These are phyloP conservation scores for Anisodus tanguticus DNA, from an alignment of 257 asterid genomes.

Conservation along the genomic window DNA sequence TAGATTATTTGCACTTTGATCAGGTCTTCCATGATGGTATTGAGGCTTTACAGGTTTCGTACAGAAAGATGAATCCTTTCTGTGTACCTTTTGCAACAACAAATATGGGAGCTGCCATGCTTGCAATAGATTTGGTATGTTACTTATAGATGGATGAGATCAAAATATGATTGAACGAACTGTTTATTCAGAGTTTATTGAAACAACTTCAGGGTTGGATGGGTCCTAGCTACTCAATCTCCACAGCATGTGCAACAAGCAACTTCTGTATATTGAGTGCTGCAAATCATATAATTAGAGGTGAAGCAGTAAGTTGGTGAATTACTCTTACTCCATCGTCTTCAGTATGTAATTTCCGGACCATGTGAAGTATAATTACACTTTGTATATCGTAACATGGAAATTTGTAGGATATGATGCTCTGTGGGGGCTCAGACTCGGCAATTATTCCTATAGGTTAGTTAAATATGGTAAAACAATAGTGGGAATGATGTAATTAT, in stretches of 20 bases:
- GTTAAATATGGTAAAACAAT: neutral
- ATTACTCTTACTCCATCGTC: neutral
- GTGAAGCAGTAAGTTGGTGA: slow-evolving; percentile 51
- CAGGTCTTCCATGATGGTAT: slow-evolving; percentile 53
- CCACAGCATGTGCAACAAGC: slow-evolving; percentile 65
- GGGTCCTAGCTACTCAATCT: slow-evolving; percentile 59
- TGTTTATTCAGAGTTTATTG: neutral
- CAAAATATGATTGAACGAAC: neutral
- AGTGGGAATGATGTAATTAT: neutral
- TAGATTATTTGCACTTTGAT: slow-evolving; percentile 24
- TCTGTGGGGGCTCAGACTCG: slow-evolving; percentile 59
- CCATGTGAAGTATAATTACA: slow-evolving; percentile 5
- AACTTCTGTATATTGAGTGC: slow-evolving; percentile 53
- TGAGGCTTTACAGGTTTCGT: slow-evolving; percentile 52
- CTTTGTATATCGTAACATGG: neutral
- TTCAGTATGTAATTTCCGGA: neutral
- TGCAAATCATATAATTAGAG: slow-evolving; percentile 51
- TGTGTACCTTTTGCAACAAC: slow-evolving; percentile 57
- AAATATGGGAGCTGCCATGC: slow-evolving; percentile 56
- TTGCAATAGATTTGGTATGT: slow-evolving; percentile 54
- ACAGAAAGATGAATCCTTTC: slow-evolving; percentile 57
- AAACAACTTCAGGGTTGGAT: slow-evolving; percentile 54
- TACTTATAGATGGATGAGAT: neutral
- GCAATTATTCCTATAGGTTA: slow-evolving; percentile 52
- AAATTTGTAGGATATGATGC: slow-evolving; percentile 53